phyloP scores from a whole-genome alignment of 1,139 yeast genomes.

The Zygosaccharomyces sapae region DNA sequence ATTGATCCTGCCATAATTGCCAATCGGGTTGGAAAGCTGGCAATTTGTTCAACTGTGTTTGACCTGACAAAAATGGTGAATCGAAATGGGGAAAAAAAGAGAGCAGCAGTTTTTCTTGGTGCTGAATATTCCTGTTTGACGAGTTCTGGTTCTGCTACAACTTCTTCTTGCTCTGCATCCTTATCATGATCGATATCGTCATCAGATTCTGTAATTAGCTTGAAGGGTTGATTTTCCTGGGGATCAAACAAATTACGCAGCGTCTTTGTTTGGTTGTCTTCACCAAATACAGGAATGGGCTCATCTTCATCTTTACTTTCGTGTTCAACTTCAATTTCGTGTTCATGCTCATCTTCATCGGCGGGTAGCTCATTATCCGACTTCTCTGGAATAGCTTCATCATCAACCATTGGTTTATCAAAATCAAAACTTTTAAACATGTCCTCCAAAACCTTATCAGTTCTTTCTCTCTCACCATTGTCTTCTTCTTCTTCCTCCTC shows the following conservation, averaged over 20 bases:
- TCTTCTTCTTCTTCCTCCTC: constrained; percentile 26
- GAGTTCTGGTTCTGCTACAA: constrained; percentile 8
- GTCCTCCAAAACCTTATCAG: constrained; percentile 46
- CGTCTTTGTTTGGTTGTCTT: constrained; percentile 49
- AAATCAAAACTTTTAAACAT: constrained; percentile 53
- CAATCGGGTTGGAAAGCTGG: constrained; percentile 43
- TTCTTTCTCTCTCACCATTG: constrained; percentile 29
- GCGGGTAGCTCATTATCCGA: constrained; percentile 41
- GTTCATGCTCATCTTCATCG: constrained; percentile 18
- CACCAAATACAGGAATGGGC: constrained; percentile 49
- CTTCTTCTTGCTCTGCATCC: constrained; percentile 14
- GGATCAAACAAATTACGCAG: constrained; percentile 64
- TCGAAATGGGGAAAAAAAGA: constrained; percentile 80
- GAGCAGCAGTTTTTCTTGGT: constrained; percentile 31
- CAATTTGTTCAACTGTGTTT: constrained; percentile 67
- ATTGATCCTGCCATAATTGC: constrained; percentile 65
- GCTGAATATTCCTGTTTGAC: constrained; percentile 14
- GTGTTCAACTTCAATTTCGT: constrained; percentile 24
- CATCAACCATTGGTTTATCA: constrained; percentile 55
- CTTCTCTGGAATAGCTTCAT: constrained; percentile 35
- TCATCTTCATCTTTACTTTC: constrained; percentile 41
- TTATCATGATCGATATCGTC: constrained; percentile 39
- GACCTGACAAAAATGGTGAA: constrained; percentile 83
- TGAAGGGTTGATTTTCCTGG: constrained; percentile 31
- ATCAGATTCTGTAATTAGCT: constrained; percentile 36